phyloP scores from a whole-genome alignment of 2,329 filamentous ascomycete genomes.

The Colletotrichum karsti region DNA sequence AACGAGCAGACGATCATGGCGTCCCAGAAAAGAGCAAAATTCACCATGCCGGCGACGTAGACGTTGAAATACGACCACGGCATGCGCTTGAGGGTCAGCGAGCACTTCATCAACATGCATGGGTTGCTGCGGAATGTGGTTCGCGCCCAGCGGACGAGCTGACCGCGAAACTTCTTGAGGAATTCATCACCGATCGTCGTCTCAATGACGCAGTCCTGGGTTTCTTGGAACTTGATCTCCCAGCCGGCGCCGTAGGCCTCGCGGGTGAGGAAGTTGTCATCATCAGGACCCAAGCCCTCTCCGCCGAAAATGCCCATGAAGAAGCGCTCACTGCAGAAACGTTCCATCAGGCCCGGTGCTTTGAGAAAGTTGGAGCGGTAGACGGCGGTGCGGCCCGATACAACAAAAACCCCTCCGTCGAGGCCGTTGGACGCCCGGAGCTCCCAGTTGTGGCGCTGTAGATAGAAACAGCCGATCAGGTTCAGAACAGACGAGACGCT shows the following conservation, averaged over 20 bases:
- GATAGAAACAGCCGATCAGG: constrained; percentile 65
- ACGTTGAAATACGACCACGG: constrained; percentile 66
- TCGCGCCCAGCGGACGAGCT: constrained; percentile 65
- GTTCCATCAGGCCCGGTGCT: constrained; percentile 47
- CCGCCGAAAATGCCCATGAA: constrained; percentile 50
- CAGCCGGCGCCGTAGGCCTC: constrained; percentile 59
- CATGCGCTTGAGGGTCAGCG: constrained; percentile 36
- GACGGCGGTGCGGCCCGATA: constrained; percentile 64
- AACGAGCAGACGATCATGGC: constrained; percentile 44
- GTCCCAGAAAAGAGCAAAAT: constrained; percentile 66
- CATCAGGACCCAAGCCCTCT: constrained; percentile 59
- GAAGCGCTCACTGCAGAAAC: constrained; percentile 60
- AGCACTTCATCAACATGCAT: constrained; percentile 47
- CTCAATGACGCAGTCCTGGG: constrained; percentile 53
- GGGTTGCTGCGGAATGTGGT: constrained; percentile 67
- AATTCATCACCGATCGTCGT: constrained; percentile 57
- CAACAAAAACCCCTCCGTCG: constrained; percentile 66
- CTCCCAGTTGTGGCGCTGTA: constrained; percentile 71
- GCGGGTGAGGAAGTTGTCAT: constrained; percentile 70
- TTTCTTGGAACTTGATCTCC: constrained; percentile 63
- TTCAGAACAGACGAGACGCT: constrained; percentile 52
- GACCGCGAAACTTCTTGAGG: constrained; percentile 56
- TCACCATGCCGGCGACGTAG: constrained; percentile 60
- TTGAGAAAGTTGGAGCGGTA: constrained; percentile 60
- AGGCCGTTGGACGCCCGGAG: constrained; percentile 62